phyloP scores from a whole-genome alignment of 1,284 basidiomycete genomes.

The Ceratobasidium papillatum region DNA sequence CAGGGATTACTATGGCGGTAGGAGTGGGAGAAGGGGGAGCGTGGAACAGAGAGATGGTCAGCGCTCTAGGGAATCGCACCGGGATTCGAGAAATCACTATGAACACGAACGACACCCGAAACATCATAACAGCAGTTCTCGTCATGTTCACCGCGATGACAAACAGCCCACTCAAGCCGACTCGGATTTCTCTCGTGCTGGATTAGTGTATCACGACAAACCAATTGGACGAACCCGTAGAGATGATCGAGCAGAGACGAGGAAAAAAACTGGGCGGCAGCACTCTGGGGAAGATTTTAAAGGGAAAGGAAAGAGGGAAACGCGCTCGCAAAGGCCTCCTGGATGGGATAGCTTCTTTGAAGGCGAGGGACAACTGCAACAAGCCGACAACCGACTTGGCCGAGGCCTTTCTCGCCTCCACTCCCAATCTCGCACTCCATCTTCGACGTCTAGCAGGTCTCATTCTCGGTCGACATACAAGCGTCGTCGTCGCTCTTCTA shows the following conservation, averaged over 20 bases:
- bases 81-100: not conserved
- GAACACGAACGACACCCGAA: not conserved
- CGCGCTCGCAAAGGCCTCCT: not conserved
- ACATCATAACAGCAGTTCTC: not conserved
- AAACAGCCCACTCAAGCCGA: not conserved
- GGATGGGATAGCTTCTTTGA: constrained; percentile 30
- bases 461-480: not conserved
- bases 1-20: not conserved
- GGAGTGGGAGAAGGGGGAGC: not conserved
- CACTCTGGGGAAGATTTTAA: not conserved
- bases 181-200: not conserved
- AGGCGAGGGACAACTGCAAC: not conserved
- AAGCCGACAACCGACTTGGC: not conserved
- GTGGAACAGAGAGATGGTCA: not conserved
- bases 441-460: not conserved
- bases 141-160: not conserved
- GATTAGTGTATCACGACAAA: not conserved
- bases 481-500: not conserved
- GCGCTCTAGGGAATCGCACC: not conserved
- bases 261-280: not conserved
- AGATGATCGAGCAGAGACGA: not conserved
- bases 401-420: not conserved
- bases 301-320: not conserved
- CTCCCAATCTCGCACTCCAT: not conserved
- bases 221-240: not conserved